Base-by-base conservation (phyloP, 345 rosid species). In the Limnanthes douglasii region DNA sequence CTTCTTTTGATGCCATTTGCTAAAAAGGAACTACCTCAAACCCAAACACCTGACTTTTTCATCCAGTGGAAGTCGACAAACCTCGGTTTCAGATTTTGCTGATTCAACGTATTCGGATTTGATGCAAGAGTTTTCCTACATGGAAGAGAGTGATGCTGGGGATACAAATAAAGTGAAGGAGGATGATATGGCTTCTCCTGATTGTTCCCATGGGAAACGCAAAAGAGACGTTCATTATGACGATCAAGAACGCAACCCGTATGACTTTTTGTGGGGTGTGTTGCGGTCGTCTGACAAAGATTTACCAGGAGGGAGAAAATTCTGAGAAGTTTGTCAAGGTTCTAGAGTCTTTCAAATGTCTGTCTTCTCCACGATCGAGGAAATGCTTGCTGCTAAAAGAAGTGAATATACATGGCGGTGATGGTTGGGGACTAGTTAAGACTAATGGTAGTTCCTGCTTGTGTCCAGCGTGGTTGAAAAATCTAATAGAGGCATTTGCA, bases 391-490 rank as follows among this genome's bases (percentile, higher is more conserved):
- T 64, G 48, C 24, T 50, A 41, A 50, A 49, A 17, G 40, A 45
- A 28, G 66, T 29, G 3, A 33, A 37, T 21, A 16, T 15, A 27
- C 15, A 15, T 38, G 23, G 13, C 13, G 16, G 29, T 17, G 47
- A 37, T 30, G 5, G 7, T 7, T n/a, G n/a, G n/a, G 53, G 39
- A 41, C 4, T 31, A 8, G 10, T 9, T 4, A 28, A 14, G 11
- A 41, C 46, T 11, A 33, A 25, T 19, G 10, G 4, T 15, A 33
- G 21, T 34, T 39, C 20, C 4, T 73, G 88, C 53, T 48, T 44
- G 21, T 77, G 88, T 44, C 82, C 82, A 3, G 36, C 11, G 6
- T 73, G 88, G 88, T 50, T 77, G 68, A 64, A 60, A 60, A n/a
- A n/a, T n/a, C n/a, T n/a, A n/a, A n/a, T n/a, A n/a, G n/a, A n/a